Evolutionary conservation across 83 land plant genomes (phyloP).

Genomic region (Diphasiastrum complanatum): DNA sequence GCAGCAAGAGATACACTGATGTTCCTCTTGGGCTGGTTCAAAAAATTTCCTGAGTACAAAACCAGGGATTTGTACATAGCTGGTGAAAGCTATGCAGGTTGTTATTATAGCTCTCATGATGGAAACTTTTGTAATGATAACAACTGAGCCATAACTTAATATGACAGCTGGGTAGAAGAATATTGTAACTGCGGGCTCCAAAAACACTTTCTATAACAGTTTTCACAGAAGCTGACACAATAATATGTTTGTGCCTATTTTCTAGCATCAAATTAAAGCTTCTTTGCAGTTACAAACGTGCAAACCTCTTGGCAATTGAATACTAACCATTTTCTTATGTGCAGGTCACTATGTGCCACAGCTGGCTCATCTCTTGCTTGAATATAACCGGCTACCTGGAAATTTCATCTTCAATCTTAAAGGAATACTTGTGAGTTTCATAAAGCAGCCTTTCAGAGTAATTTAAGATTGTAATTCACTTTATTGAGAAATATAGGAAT

Average conservation of each 20-base stretch:
- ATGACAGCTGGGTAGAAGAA: no score
- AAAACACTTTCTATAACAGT: no score
- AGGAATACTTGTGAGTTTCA: constrained; percentile 39
- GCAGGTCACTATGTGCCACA: constrained; percentile 51
- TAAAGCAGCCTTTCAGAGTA: not conserved
- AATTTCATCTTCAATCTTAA: constrained; percentile 27
- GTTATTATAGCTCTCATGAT: no score
- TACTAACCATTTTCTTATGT: not conserved
- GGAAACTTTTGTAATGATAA: no score
- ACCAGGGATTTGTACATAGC: constrained; percentile 52
- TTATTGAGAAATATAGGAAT: not conserved
- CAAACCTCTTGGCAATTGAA: not conserved
- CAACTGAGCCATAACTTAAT: no score
- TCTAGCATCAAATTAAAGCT: not conserved
- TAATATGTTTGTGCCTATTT: not conserved
- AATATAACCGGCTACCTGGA: constrained; percentile 9
- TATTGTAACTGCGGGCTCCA: no score
- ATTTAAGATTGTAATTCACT: not conserved
- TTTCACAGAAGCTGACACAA: not conserved
- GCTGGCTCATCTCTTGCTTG: constrained; percentile 30
- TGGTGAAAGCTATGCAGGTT: constrained; percentile 78
- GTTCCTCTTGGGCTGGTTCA: constrained; percentile 48
- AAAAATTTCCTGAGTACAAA: constrained; percentile 48
- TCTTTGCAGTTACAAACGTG: not conserved
- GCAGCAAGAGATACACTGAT: constrained; percentile 35